phyloP scores from a whole-genome alignment of 202 grass and related monocot species.

The Digitaria exilis region DNA sequence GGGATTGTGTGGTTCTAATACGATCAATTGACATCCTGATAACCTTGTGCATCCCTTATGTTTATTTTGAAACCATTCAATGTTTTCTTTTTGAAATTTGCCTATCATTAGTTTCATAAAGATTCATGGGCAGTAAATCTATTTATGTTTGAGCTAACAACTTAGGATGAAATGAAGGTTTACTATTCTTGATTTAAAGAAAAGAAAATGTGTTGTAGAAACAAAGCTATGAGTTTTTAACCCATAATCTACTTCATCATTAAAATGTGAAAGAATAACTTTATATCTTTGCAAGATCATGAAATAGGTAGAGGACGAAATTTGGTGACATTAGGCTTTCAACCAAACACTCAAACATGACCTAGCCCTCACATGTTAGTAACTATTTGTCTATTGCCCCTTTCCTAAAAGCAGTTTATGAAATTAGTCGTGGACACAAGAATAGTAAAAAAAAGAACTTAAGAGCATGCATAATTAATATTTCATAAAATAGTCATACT shows the following conservation, averaged over 20 bases:
- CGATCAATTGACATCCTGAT: too few relatives aligned
- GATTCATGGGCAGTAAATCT: too few relatives aligned
- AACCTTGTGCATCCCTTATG: too few relatives aligned
- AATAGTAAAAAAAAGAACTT: background rate
- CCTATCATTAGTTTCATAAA: too few relatives aligned
- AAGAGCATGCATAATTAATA: background rate
- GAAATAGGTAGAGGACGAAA: background rate
- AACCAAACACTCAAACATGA: background rate
- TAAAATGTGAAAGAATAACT: background rate
- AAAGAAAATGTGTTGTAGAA: too few relatives aligned
- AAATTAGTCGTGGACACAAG: background rate
- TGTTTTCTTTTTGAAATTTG: too few relatives aligned
- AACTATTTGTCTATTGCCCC: too few relatives aligned
- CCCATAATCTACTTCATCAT: background rate
- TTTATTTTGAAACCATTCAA: too few relatives aligned
- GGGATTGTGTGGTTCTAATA: too few relatives aligned
- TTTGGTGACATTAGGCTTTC: background rate
- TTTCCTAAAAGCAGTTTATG: background rate
- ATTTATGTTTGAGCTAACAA: too few relatives aligned
- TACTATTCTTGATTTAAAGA: too few relatives aligned
- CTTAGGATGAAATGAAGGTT: too few relatives aligned
- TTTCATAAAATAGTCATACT: background rate
- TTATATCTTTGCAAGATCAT: background rate
- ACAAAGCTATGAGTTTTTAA: background rate
- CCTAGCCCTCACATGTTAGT: background rate